Base-by-base conservation (phyloP, 2,329 filamentous ascomycete genomes). In the Pestalotiopsis sp. region DNA sequence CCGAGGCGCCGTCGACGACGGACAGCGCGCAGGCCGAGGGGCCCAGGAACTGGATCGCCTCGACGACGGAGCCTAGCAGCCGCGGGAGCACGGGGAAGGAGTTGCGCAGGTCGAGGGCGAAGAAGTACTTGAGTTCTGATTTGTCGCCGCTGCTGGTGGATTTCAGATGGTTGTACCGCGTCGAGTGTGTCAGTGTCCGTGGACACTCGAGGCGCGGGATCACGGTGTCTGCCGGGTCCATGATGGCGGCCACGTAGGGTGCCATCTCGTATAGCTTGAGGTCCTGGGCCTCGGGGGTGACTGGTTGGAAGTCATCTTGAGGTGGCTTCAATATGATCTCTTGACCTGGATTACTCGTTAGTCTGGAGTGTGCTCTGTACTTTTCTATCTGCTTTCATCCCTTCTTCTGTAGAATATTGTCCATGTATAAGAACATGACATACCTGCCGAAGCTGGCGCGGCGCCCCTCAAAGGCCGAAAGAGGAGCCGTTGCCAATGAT, bases 1-100 rank as follows among this genome's bases (percentile, higher is more conserved):
- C 73, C 0, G 87, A 89, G 72, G 85, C 81, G 13, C 87, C 87
- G 70, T 89, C 87, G 13, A 89, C 81, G 25, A 89, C 83, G 1
- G 86, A 88, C 1, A 90, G 76, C 0, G 82, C 84, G 71, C 86
- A 89, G 66, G 80, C 80, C 12, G 82, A 70, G 0, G 85, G 82
- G 0, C 87, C 86, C 0, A 90, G 80, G 72, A 85, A 87, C 0
- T 74, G 78, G 4, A 86, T 81, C 1, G 78, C 79, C 71, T 88
- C 83, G 31, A 89, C 69, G 11, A 89, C 79, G 36, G 84, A 85
- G 1, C 86, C 84, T 12, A 90, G 72, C 1, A 89, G 78, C 1
- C 84, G 82, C 0, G 86, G 83, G 6, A 89, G 81, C 2, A 89
- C 72, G 0, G 74, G 60, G 2, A 80, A 72, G 65, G 80, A 80